A percentile compares a stretch with the other conserved stretches of the same genome.
phyloP scores from a whole-genome alignment of 257 asterid genomes.

The Lycium barbarum region DNA sequence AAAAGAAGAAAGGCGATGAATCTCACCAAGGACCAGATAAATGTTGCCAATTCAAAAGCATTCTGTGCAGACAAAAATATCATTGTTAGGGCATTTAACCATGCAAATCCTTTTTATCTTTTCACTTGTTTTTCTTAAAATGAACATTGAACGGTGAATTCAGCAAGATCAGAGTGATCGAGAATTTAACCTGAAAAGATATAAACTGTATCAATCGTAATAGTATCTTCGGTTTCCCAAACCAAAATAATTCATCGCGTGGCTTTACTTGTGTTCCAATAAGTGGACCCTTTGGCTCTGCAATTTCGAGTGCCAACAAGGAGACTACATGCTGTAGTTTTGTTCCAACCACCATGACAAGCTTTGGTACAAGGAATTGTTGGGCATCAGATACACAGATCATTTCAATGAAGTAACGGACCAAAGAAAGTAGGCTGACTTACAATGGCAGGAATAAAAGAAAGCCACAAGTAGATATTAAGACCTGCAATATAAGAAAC shows the following conservation, averaged over 20 bases:
- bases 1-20: conserved; percentile 17
- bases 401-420: background rate
- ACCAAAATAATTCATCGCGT: conserved; percentile 85
- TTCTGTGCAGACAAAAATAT: conserved; percentile 57
- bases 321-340: conserved; percentile 93
- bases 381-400: conserved; percentile 35
- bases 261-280: conserved; percentile 74
- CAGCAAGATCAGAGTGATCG: background rate
- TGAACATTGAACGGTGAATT: background rate
- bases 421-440: conserved; percentile 39
- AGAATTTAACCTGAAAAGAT: conserved; percentile 74
- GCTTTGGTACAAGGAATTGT: conserved; percentile 48
- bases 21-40: conserved; percentile 88
- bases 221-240: conserved; percentile 81
- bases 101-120: background rate
- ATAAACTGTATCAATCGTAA: conserved; percentile 80
- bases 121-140: conserved; percentile 12
- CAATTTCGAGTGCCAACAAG: conserved; percentile 81
- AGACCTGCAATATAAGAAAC: conserved; percentile 63
- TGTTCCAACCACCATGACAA: conserved; percentile 87
- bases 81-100: background rate
- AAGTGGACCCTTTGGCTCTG: conserved; percentile 60
- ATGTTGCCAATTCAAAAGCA: conserved; percentile 98
- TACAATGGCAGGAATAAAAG: conserved; percentile 84
- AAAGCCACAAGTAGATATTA: conserved; percentile 87